Evolutionary conservation across 306 rosid genomes (phyloP).

Genomic region (Hippophae tibetana): DNA sequence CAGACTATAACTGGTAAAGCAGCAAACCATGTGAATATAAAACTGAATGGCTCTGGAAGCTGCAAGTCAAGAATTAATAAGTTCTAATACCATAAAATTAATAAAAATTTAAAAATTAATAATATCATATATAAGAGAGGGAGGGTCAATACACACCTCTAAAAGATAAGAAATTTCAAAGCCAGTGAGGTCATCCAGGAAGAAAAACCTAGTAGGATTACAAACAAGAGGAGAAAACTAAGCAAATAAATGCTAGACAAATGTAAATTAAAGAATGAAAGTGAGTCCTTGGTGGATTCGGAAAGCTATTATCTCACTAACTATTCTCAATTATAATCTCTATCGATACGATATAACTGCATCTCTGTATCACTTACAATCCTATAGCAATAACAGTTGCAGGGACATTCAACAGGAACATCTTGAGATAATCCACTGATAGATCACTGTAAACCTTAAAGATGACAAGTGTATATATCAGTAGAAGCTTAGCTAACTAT

Average conservation of each 20-base stretch:
- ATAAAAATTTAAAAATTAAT: neutral
- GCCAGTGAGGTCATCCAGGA: constrained; percentile 86
- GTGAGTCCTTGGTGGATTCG: too few relatives aligned
- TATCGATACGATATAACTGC: neutral
- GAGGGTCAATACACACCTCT: constrained; percentile 36
- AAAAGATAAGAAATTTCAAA: constrained; percentile 71
- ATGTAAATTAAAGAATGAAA: too few relatives aligned
- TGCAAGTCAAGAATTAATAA: constrained; percentile 29
- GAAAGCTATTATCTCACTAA: too few relatives aligned
- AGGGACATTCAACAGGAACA: constrained; percentile 80
- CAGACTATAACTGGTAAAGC: constrained; percentile 79
- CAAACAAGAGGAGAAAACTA: neutral
- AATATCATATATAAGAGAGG: neutral
- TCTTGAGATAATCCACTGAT: constrained; percentile 77
- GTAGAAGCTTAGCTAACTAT: neutral
- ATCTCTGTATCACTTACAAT: constrained; percentile 41
- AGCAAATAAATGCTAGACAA: neutral
- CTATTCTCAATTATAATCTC: too few relatives aligned
- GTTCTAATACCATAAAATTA: neutral
- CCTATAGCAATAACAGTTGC: constrained; percentile 80
- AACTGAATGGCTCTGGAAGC: constrained; percentile 97
- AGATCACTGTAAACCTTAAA: constrained; percentile 87
- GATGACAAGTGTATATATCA: constrained; percentile 14
- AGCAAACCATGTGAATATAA: constrained; percentile 96
- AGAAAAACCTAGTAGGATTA: constrained; percentile 63